Base-by-base conservation (phyloP, 78 protist genomes). In the Thecamonas trahens region DNA sequence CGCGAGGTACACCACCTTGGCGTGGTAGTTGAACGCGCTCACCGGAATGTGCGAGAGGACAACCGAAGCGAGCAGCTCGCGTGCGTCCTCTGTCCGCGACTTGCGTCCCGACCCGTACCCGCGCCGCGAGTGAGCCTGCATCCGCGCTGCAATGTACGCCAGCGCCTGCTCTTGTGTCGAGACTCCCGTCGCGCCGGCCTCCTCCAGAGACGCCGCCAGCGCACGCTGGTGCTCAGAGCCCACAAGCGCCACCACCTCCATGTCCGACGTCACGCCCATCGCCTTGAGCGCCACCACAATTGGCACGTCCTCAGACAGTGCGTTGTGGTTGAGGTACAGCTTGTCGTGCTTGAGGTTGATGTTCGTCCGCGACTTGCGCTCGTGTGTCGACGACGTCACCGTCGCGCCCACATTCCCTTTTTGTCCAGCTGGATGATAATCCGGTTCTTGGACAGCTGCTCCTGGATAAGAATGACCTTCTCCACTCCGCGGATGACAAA, bases 371-470 rank as follows among this genome's bases (percentile, higher is more conserved):
- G 88, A 69, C 58, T 86, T 89, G 60, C 94, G 57, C 79, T 85
- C 94, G 69, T 89, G 86, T n/a, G 99, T 94, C 14, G 95, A 87
- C 37, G 61, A 26, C 20, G 86, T 82, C 57, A 85, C 89, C 0
- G 75, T 37, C 14, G 94, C 89, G 4, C 49, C 9, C 26, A 67
- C 63, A 0, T 50, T 35, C 6, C 95, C 69, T 90, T 87, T 32
- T 34, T 0, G 79, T 90, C 96, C 2, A 58, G 22, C 40, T 94
- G 98, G 20, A 95, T 68, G 62, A 97, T 92, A 70, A 97, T 87
- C 1, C 99, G 80, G 67, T 92, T 92, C 79, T 91, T 96, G 29
- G 93, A 82, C 20, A 95, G 86, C 72, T 97, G 98, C 77, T 97
- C 99, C 77, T 97, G 99, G 39, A 95, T 95, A 22, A 97, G 74